phyloP scores from a whole-genome alignment of 1,139 yeast species.

The Candida freyschussii region DNA sequence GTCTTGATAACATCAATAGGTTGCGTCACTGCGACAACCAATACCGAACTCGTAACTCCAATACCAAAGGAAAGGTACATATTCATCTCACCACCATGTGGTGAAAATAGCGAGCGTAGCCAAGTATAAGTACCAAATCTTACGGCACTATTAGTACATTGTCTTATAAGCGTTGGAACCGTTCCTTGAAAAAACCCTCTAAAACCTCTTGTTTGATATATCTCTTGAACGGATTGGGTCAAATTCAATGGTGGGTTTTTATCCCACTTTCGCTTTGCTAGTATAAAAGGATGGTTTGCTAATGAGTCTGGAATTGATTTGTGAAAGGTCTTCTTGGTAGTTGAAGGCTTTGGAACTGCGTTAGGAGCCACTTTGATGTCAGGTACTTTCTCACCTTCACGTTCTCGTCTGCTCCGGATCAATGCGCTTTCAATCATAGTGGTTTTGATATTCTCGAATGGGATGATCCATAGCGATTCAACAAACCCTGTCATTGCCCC shows the following conservation, averaged over 20 bases:
- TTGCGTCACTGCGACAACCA: constrained; percentile 76
- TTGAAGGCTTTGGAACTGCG: background rate
- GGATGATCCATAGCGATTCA: constrained; percentile 81
- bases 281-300: constrained; percentile 22
- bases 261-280: constrained; percentile 38
- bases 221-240: constrained; percentile 52
- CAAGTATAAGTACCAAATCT: constrained; percentile 82
- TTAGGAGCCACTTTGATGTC: background rate
- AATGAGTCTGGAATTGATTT: constrained; percentile 9
- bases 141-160: constrained; percentile 71
- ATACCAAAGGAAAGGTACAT: constrained; percentile 47
- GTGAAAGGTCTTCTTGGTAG: constrained; percentile 23
- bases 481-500: constrained; percentile 80
- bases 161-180: constrained; percentile 73
- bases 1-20: constrained; percentile 90
- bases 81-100: constrained; percentile 37
- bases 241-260: constrained; percentile 52
- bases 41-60: constrained; percentile 54
- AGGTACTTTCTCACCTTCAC: constrained; percentile 3
- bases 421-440: constrained; percentile 65
- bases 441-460: constrained; percentile 85
- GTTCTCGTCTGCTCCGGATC: constrained; percentile 17
- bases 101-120: constrained; percentile 63
- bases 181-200: constrained; percentile 81
- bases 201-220: constrained; percentile 70